A percentile compares a stretch with the other conserved stretches of the same genome.
These are phyloP conservation scores for Lathyrus sativus DNA, from an alignment of 306 rosid species.

Conservation along the genomic window DNA sequence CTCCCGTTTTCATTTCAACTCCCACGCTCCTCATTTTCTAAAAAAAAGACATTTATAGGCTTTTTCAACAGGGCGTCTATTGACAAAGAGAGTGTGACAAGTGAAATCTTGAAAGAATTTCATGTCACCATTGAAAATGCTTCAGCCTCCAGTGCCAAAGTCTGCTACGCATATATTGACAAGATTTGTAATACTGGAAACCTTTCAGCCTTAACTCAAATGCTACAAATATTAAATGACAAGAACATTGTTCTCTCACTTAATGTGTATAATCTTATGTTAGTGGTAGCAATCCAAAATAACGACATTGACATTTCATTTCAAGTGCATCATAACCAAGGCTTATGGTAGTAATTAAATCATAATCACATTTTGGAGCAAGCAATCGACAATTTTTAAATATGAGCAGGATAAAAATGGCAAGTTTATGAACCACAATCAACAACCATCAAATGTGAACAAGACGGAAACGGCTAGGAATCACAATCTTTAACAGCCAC, in stretches of 20 bases:
- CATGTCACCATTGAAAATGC: conserved; percentile 44
- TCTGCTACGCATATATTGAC: conserved; percentile 39
- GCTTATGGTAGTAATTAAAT: too few relatives aligned
- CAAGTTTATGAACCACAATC: too few relatives aligned
- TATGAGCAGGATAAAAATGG: too few relatives aligned
- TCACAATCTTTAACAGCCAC: too few relatives aligned
- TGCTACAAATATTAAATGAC: conserved; percentile 51
- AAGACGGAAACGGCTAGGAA: too few relatives aligned
- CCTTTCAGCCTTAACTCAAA: conserved; percentile 46
- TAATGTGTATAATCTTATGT: conserved; percentile 43
- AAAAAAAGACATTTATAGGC: too few relatives aligned
- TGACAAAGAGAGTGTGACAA: conserved; percentile 40
- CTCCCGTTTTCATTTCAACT: too few relatives aligned
- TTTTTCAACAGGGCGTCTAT: conserved; percentile 50
- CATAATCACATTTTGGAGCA: too few relatives aligned
- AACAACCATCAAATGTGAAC: too few relatives aligned
- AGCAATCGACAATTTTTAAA: too few relatives aligned
- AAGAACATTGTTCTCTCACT: conserved; percentile 44
- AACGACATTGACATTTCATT: conserved; percentile 52
- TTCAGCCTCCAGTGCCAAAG: conserved; percentile 35
- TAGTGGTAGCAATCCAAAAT: conserved; percentile 60
- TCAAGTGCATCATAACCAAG: too few relatives aligned
- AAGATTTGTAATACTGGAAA: conserved; percentile 50
- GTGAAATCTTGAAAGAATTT: conserved; percentile 48
- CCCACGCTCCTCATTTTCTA: too few relatives aligned